Evolutionary conservation across 2,329 filamentous ascomycete genomes (phyloP).

Genomic region (Akanthomyces uredinophilus): DNA sequence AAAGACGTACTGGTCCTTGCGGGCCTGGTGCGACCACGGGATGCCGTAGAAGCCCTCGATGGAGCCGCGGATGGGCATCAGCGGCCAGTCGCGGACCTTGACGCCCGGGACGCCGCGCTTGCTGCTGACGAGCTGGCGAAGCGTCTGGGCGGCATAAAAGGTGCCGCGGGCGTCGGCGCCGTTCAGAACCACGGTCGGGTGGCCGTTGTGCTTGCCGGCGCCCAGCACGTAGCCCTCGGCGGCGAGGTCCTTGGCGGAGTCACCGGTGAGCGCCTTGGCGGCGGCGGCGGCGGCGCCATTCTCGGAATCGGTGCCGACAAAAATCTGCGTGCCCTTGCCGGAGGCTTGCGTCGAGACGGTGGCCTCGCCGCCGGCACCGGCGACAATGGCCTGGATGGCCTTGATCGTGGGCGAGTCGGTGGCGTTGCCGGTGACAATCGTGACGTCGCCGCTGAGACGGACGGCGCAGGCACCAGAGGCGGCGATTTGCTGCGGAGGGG

Average conservation of each 20-base stretch:
- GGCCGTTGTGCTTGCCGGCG: conserved; percentile 10
- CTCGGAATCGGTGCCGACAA: conserved; percentile 13
- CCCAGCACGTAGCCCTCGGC: conserved; percentile 16
- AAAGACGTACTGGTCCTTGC: conserved; percentile 17
- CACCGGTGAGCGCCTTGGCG: conserved; percentile 15
- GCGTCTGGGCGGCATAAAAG: conserved; percentile 17
- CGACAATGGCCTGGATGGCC: conserved; percentile 10
- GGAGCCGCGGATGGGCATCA: conserved; percentile 18
- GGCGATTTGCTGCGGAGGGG: conserved; percentile 16
- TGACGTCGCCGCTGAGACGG: conserved; percentile 12
- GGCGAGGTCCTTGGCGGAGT: conserved; percentile 6
- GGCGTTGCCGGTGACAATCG: conserved; percentile 15
- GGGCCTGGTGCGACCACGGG: conserved; percentile 18
- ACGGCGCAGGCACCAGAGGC: neutral
- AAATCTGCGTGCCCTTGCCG: conserved; percentile 11
- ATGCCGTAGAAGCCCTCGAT: conserved; percentile 20
- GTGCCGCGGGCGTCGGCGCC: conserved; percentile 17
- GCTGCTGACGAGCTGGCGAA: conserved; percentile 15
- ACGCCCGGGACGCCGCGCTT: conserved; percentile 9
- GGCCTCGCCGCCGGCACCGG: conserved; percentile 11
- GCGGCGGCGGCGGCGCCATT: conserved; percentile 12
- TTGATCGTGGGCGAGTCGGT: conserved; percentile 14
- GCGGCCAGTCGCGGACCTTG: conserved; percentile 18
- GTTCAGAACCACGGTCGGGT: conserved; percentile 15
- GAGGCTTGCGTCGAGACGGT: conserved; percentile 3